These are phyloP conservation scores for Cajanus cajan DNA, from an alignment of 306 rosid species.

Conservation along the genomic window DNA sequence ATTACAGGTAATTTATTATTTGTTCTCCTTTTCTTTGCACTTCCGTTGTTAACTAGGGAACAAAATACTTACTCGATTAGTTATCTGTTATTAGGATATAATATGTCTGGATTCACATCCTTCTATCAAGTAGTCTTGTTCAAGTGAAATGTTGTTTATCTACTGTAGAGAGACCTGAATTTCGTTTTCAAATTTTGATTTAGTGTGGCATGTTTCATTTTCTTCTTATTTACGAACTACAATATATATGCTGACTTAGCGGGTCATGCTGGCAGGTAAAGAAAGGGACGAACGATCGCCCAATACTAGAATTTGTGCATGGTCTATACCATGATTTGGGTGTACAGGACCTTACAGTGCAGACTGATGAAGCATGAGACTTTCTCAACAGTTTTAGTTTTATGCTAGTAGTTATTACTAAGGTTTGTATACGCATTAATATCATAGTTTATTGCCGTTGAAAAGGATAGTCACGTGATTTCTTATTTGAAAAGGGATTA, in stretches of 20 bases:
- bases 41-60: neutral
- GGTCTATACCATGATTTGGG: conserved; percentile 90
- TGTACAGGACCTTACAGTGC: conserved; percentile 80
- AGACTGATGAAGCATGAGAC: conserved; percentile 55
- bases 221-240: neutral
- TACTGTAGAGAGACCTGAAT: neutral
- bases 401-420: neutral
- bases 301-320: conserved; percentile 73
- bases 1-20: conserved; percentile 49
- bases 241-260: conserved; percentile 24
- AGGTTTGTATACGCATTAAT: conserved; percentile 21
- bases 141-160: neutral
- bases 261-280: conserved; percentile 56
- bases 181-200: conserved; percentile 8
- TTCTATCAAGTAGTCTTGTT: neutral
- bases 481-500: conserved; percentile 10
- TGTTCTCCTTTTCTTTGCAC: conserved; percentile 5
- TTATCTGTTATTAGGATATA: neutral
- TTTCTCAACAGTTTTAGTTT: conserved; percentile 19
- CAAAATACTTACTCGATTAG: neutral
- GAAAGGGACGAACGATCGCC: conserved; percentile 66
- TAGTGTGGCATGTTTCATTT: neutral
- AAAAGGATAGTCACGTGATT: neutral
- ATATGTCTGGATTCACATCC: neutral
- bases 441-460: neutral